Evolutionary conservation across 2,329 filamentous ascomycete species (phyloP), one percentile per base, ranked within the genome.

Genomic region (Dryadomyces quercivorus): DNA sequence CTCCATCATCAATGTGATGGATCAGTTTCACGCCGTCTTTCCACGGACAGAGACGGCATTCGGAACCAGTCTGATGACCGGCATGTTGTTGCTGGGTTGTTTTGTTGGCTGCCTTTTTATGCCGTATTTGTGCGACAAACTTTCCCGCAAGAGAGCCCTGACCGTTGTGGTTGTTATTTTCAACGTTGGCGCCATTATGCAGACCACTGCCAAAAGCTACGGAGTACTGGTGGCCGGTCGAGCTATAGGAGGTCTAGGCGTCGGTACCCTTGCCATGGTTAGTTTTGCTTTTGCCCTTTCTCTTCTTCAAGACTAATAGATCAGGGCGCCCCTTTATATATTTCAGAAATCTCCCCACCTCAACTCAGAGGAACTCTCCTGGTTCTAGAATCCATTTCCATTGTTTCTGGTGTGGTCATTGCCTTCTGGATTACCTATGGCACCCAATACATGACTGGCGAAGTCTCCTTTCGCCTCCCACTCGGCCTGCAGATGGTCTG

Each of bases 1-100:
- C 54, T 70, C 77, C 9, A 71, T 82, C 61, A 69, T 70, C 13
- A 77, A 80, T 57, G 73, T 74, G 43, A 68, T 81, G 62, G 76
- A 73, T 61, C 70, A 73, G 58, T 68, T 82, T 2, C 64, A 81
- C 48, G 70, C 70, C 55, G 70, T 63, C 3, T 63, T 75, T 48
- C 72, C 54, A 2, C n/a, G 18, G 15, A n/a, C 21, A 10, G 10
- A 5, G 18, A 49, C 46, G 22, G 62, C 0, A 71, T 71, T 59
- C 63, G 64, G 51, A 8, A 69, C 63, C 47, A 66, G 71, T 4
- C 62, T 73, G 51, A 68, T 72, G 64, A 73, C 70, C 2, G 70
- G 65, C 6, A 72, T 72, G 67, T 63, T 73, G 18, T 64, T 68
- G 56, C 63, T 72, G 1, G 71, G 69, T 5, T 69, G 68, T 21